Conservation (phyloP, 441 rosid genomes). For the Populus hybrid region DNA sequence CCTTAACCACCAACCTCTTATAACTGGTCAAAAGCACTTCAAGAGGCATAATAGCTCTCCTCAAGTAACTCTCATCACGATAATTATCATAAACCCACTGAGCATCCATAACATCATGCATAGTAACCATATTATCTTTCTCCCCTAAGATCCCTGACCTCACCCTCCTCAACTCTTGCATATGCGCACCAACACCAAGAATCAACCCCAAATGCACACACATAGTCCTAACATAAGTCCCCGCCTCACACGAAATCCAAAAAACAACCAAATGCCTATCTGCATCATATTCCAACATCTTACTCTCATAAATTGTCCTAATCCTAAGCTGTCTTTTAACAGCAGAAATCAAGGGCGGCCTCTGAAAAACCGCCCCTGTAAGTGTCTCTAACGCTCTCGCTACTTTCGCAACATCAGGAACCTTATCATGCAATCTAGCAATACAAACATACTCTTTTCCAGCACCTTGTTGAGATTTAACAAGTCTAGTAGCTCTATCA, state of each 20-base stretch:
- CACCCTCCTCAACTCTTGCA: slow-evolving; percentile 94
- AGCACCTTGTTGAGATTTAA: slow-evolving; percentile 91
- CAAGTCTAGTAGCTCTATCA: slow-evolving; percentile 88
- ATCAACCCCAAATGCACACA: slow-evolving; percentile 89
- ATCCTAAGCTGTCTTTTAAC: slow-evolving; percentile 93
- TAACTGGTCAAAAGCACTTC: slow-evolving; percentile 84
- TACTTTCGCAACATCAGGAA: slow-evolving; percentile 75
- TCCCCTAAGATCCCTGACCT: slow-evolving; percentile 89
- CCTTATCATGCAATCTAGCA: slow-evolving; percentile 76
- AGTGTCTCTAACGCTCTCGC: slow-evolving; percentile 84
- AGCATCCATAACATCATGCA: slow-evolving; percentile 96
- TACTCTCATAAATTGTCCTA: slow-evolving; percentile 81
- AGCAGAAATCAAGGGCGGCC: slow-evolving; percentile 85
- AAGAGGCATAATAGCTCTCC: slow-evolving; percentile 89
- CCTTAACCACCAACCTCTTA: slow-evolving; percentile 88
- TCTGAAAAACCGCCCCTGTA: slow-evolving; percentile 89
- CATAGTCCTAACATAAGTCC: slow-evolving; percentile 88
- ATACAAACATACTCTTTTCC: slow-evolving; percentile 97
- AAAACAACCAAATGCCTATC: slow-evolving; percentile 86
- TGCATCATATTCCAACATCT: slow-evolving; percentile 76
- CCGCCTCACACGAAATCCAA: slow-evolving; percentile 97
- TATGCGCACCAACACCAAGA: slow-evolving; percentile 91
- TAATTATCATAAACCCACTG: slow-evolving; percentile 67
- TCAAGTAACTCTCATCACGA: slow-evolving; percentile 65
- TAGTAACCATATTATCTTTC: slow-evolving; percentile 89